Evolutionary conservation across 2,329 filamentous ascomycete genomes (phyloP), one percentile per base, ranked within the genome.

Genomic region (Elsinoe batatas): DNA sequence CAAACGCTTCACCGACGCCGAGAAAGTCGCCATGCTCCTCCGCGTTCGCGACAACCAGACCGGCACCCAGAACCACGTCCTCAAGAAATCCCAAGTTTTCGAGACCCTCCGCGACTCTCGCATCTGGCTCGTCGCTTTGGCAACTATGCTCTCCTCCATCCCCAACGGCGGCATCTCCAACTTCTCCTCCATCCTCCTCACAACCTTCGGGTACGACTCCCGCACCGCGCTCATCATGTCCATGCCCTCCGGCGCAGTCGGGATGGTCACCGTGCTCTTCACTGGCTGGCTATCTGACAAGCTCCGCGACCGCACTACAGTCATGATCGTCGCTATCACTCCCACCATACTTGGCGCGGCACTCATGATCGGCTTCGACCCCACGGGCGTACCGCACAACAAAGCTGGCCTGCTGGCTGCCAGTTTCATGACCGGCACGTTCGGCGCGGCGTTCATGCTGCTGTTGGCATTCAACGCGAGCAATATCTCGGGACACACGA

Each of bases 401-500:
- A 71, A 69, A 46, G 43, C 61, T 54, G 44, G 62, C 58, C 58
- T 68, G 35, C 61, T 72, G 1, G 57, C 69, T 1, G 62, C 65
- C 1, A 66, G 64, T 2, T 68, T 67, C 47, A 56, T 69, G 33
- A 62, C 65, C 1, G 70, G 70, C 3, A 64, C 71, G 11, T 58
- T 71, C 5, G 63, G 66, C 20, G 64, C 69, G 1, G 64, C 69
- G 6, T 59, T 73, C 46, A 74, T 71, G 70, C 53, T 70, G 65
- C 54, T 64, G 10, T 64, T 73, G 22, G 70, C 71, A 8, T 75
- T 71, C 72, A 74, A 74, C 10, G 71, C 74, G 22, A 70, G 65
- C 13, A 78, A 78, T 56, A 66, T 73, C 2, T 72, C 72, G 5
- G 74, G 75, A 0, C 73, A 78, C 56, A 75, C 74, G 2, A 78